Evolutionary conservation across 768 basidiomycete species (phyloP), one percentile per base, ranked within the genome.

Genomic region (Termitomyces sp.): DNA sequence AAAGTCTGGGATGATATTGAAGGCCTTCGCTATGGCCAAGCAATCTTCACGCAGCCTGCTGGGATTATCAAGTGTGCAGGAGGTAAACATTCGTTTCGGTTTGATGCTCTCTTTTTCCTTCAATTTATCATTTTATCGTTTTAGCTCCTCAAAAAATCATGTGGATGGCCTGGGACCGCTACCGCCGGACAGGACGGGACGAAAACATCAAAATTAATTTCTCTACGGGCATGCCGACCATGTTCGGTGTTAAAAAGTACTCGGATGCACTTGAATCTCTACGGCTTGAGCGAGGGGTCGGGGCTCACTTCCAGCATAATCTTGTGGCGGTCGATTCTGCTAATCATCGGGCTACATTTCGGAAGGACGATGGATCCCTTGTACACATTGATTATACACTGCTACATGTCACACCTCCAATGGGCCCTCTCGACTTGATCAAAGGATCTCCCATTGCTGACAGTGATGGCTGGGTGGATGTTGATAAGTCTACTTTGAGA

Each of bases 221-320:
- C 68, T 88, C 88, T 69, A 91, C 88, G 31, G 94, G 93, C 59
- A 89, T 87, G 89, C 93, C 94, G 17, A 81, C 88, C 44, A 98
- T 99, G 95, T 98, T 99, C 74, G 83, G 85, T 63, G 95, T 97
- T 54, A 94, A 94, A 66, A 95, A 98, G 70, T 99, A 98, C 73
- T 87, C 91, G 3, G 89, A 95, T 60, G 91, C 87, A 5, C 78
- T 98, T 46, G 79, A 97, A 46, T 74, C 76, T 19, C 76, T 98
- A 54, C 84, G 96, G 44, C 66, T 86, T 41, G 72, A 90, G 64
- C 89, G 96, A 46, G 86, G 87, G 57, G 80, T 98, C 55, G 85
- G 81, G n/a, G 94, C 81, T 0, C 71, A 80, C 57, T 97, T 98
- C 73, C 79, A 80, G 60, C 88, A 91, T 72, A 90, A 98, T 68